Evolutionary conservation across 768 basidiomycete species (phyloP).

Genomic region (Termitomyces sp.): DNA sequence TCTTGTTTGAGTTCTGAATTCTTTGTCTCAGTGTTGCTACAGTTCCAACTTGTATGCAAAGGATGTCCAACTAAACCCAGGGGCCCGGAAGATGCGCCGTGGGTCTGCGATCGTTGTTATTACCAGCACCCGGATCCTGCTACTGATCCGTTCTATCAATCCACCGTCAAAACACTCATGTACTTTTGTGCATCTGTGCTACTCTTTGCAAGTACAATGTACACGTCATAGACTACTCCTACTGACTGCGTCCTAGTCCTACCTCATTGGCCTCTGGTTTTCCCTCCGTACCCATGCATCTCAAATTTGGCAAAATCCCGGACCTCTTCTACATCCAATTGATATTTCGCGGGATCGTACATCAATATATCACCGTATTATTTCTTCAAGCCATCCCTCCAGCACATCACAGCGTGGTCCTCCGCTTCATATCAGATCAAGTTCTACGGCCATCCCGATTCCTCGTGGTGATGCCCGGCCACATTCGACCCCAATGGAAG

Average conservation of each 20-base stretch:
- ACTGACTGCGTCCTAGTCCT: conserved; percentile 56
- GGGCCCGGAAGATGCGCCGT: conserved; percentile 42
- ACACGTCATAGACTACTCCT: not conserved
- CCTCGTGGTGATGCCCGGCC: conserved; percentile 10
- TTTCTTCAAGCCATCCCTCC: conserved; percentile 21
- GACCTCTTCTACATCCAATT: conserved; percentile 64
- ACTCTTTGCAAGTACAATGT: conserved; percentile 62
- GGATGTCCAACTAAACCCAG: conserved; percentile 59
- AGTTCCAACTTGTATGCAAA: conserved; percentile 87
- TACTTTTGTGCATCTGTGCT: conserved; percentile 92
- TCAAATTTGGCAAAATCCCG: conserved; percentile 99
- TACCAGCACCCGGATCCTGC: conserved; percentile 94
- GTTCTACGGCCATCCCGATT: conserved; percentile 25
- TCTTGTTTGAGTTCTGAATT: conserved; percentile 2
- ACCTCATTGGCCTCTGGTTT: conserved; percentile 97
- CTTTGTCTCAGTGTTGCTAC: conserved; percentile 12
- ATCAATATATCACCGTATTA: conserved; percentile 59
- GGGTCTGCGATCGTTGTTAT: conserved; percentile 90
- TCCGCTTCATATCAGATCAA: conserved; percentile 42
- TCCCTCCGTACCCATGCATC: conserved; percentile 95
- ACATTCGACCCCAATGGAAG: not conserved
- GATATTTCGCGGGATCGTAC: conserved; percentile 57
- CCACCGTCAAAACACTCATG: conserved; percentile 92
- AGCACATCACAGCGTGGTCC: conserved; percentile 19
- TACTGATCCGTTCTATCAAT: conserved; percentile 93